A percentile compares a stretch with the other conserved stretches of the same genome.
phyloP scores from a whole-genome alignment of 2,329 filamentous ascomycete genomes.

The Penicillium sp. region DNA sequence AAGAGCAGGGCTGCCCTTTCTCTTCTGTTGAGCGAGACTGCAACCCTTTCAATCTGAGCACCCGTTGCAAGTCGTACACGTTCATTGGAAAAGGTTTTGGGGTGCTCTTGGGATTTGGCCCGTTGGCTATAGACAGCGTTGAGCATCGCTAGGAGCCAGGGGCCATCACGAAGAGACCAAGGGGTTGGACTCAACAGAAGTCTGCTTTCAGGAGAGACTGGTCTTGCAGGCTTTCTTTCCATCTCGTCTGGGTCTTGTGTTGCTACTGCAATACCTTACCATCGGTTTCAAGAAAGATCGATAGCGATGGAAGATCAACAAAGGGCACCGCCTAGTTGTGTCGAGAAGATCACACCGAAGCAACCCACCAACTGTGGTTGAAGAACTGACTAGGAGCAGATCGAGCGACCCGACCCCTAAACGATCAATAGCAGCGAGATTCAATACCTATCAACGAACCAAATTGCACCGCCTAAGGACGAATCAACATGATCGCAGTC shows the following conservation, averaged over 20 bases:
- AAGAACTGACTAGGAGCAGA: constrained; percentile 1
- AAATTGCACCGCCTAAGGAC: not conserved
- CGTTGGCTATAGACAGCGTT: not conserved
- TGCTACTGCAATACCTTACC: not conserved
- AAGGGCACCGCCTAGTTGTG: not conserved
- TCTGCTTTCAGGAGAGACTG: not conserved
- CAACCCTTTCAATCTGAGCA: not conserved
- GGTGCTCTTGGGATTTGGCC: not conserved
- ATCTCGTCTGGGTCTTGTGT: not conserved
- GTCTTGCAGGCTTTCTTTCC: not conserved
- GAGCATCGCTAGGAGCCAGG: not conserved
- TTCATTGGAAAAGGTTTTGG: not conserved
- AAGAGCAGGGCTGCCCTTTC: not conserved
- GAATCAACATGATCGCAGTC: not conserved
- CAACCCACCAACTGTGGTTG: not conserved
- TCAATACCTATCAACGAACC: not conserved
- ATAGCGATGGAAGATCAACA: not conserved
- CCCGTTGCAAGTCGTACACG: not conserved
- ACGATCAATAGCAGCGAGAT: not conserved
- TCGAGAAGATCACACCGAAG: not conserved
- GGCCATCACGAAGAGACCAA: not conserved
- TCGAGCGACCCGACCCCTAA: not conserved
- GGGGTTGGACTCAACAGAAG: not conserved
- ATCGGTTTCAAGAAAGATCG: not conserved
- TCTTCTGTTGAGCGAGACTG: not conserved